A percentile compares a stretch with the other conserved stretches of the same genome.
Conservation (phyloP, 225 moss, liverwort and hornwort species). For the Marchantia paleacea region DNA sequence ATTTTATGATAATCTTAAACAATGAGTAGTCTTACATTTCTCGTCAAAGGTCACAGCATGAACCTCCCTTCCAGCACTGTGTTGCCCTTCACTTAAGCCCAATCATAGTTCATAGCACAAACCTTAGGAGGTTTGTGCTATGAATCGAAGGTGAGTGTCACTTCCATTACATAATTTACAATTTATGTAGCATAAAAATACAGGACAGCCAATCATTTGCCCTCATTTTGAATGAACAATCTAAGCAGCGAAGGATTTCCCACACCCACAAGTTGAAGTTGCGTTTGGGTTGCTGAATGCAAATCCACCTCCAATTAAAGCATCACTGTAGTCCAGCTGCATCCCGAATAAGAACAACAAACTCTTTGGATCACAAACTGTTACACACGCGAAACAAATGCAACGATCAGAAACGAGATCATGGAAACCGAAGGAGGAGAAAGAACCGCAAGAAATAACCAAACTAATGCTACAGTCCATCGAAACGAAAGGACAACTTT, state of each 20-base stretch:
- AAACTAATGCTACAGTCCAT: no score
- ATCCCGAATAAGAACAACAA: constrained; percentile 87
- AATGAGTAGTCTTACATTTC: no score
- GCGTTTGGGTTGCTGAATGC: constrained; percentile 98
- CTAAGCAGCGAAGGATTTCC: constrained; percentile 94
- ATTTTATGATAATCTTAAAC: no score
- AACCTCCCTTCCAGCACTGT: no score
- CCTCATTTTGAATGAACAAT: background rate
- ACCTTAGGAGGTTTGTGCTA: no score
- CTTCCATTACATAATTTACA: constrained; percentile 24
- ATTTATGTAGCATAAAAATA: constrained; percentile 18
- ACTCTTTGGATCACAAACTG: constrained; percentile 99
- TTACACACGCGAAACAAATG: constrained; percentile 17
- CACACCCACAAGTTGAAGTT: constrained; percentile 91
- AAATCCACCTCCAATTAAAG: constrained; percentile 95
- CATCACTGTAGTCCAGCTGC: constrained; percentile 97
- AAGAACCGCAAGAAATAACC: no score
- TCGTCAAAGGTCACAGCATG: no score
- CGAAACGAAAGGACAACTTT: no score
- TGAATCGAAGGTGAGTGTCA: background rate
- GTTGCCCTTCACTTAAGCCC: no score
- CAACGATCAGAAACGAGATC: background rate
- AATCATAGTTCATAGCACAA: no score
- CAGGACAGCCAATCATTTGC: background rate
- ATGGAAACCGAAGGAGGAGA: background rate